Evolutionary conservation across 257 asterid species (phyloP).

Genomic region (Nicotiana undulata): DNA sequence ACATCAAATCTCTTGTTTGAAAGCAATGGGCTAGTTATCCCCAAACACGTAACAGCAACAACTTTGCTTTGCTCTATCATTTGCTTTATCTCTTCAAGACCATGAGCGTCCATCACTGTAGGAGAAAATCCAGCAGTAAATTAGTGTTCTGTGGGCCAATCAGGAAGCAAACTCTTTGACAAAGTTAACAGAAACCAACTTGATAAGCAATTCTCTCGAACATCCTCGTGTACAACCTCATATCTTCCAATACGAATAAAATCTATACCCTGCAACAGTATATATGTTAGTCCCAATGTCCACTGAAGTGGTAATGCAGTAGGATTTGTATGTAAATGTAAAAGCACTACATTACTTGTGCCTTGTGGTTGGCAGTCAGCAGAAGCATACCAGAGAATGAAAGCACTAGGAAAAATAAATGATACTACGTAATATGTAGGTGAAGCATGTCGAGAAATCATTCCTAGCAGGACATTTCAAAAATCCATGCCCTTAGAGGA

Average conservation of each 20-base stretch:
- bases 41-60: conserved; percentile 94
- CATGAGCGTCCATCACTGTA: conserved; percentile 48
- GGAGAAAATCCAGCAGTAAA: conserved; percentile 16
- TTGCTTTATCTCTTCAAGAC: conserved; percentile 54
- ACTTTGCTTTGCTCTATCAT: conserved; percentile 65
- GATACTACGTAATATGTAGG: background rate
- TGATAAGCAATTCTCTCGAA: conserved; percentile 70
- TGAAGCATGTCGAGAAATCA: background rate
- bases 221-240: conserved; percentile 80
- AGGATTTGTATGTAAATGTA: conserved; percentile 5
- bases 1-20: conserved; percentile 75
- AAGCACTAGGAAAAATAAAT: background rate
- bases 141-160: conserved; percentile 6
- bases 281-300: background rate
- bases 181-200: conserved; percentile 31
- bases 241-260: conserved; percentile 84
- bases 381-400: conserved; percentile 3
- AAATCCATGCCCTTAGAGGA: background rate
- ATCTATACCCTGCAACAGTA: conserved; percentile 63
- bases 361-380: background rate
- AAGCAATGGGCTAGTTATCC: conserved; percentile 82
- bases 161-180: conserved; percentile 6
- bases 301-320: conserved; percentile 13
- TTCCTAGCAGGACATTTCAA: background rate
- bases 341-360: background rate